Conservation (phyloP, 208 protist genomes). For the Trypanosoma platydactyli region DNA sequence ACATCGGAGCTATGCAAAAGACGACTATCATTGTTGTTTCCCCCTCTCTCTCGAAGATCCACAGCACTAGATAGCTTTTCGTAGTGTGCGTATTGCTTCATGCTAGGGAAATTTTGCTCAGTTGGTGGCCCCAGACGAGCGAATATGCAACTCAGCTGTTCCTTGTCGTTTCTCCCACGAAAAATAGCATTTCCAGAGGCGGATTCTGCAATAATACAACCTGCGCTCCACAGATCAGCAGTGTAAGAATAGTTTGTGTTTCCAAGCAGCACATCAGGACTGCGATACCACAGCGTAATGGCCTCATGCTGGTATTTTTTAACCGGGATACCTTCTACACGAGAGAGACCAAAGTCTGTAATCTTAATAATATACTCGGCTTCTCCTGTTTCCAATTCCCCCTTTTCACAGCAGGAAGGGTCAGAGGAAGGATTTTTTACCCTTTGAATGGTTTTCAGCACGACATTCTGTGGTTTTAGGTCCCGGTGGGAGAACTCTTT, state of each 20-base stretch:
- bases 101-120: slow-evolving; percentile 48
- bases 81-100: slow-evolving; percentile 49
- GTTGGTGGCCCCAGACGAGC: slow-evolving; percentile 87
- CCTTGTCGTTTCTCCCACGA: slow-evolving; percentile 71
- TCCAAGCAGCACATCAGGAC: slow-evolving; percentile 91
- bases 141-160: slow-evolving; percentile 90
- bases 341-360: slow-evolving; percentile 87
- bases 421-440: neutral
- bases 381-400: neutral
- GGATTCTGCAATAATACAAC: slow-evolving; percentile 91
- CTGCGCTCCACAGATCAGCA: slow-evolving; percentile 91
- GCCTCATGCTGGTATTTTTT: slow-evolving; percentile 91
- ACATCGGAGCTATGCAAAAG: neutral
- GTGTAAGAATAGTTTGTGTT: slow-evolving; percentile 73
- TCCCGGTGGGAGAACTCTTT: slow-evolving; percentile 65
- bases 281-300: slow-evolving; percentile 95
- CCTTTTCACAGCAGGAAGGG: neutral
- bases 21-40: neutral
- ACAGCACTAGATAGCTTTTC: slow-evolving; percentile 29
- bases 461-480: slow-evolving; percentile 84
- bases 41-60: neutral
- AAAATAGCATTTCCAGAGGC: slow-evolving; percentile 77
- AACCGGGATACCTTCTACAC: slow-evolving; percentile 84
- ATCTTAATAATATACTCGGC: slow-evolving; percentile 69
- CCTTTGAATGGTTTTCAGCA: slow-evolving; percentile 43